Evolutionary conservation across 2,329 filamentous ascomycete genomes (phyloP).

Genomic region (Neonectria neomacrospora): DNA sequence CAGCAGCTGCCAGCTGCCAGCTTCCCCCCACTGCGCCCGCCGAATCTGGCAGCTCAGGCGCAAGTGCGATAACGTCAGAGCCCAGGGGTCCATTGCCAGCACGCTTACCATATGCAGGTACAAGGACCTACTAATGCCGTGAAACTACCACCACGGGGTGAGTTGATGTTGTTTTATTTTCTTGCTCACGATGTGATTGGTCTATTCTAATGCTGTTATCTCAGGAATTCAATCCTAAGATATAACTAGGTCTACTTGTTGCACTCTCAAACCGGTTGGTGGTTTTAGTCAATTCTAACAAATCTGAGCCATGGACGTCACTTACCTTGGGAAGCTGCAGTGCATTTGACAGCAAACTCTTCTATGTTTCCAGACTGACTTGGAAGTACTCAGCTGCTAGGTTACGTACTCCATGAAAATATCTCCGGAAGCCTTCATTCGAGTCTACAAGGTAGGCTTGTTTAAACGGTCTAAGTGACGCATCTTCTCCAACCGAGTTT

Average conservation of each 20-base stretch:
- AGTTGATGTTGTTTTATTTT: not conserved
- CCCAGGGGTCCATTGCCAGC: not conserved
- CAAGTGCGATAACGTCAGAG: slow-evolving; percentile 12
- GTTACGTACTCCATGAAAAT: no score
- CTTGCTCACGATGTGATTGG: not conserved
- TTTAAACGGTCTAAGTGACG: no score
- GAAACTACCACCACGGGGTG: not conserved
- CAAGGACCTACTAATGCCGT: not conserved
- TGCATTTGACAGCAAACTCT: no score
- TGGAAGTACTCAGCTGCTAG: no score
- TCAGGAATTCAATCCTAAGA: not conserved
- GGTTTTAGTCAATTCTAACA: no score
- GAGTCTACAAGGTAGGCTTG: no score
- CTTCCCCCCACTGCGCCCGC: slow-evolving; percentile 6
- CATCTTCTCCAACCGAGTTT: not conserved
- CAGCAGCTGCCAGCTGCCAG: not conserved
- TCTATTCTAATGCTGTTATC: not conserved
- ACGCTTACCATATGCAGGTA: not conserved
- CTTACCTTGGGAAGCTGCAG: no score
- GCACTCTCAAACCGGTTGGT: no score
- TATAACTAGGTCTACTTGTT: no score
- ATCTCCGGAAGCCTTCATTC: no score
- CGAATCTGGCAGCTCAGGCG: slow-evolving; percentile 15
- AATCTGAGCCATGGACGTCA: no score
- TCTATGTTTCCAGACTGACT: no score